These are phyloP conservation scores for Nothophoma quercina DNA, from an alignment of 2,329 filamentous ascomycete species.

Conservation along the genomic window DNA sequence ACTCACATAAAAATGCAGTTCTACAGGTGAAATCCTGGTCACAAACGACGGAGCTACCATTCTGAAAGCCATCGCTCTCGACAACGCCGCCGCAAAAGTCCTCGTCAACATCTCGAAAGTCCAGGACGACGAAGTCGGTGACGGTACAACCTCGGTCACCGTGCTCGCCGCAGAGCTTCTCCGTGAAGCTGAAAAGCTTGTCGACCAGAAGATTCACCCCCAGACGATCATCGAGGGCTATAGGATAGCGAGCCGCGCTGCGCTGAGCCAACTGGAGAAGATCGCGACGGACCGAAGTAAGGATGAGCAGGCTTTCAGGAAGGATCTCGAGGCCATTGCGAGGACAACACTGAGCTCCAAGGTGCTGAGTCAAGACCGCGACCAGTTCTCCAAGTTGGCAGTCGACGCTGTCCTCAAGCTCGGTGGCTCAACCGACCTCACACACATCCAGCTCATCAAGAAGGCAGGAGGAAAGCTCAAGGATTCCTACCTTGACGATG, in stretches of 20 bases:
- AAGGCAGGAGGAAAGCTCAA: slow-evolving; percentile 97
- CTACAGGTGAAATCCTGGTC: slow-evolving; percentile 96
- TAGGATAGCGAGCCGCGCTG: slow-evolving; percentile 92
- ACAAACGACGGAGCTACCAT: slow-evolving; percentile 99
- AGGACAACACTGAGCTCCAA: slow-evolving; percentile 97
- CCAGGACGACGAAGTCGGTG: slow-evolving; percentile 97
- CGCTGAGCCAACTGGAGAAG: slow-evolving; percentile 82
- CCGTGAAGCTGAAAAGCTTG: slow-evolving; percentile 94
- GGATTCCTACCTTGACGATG: slow-evolving; percentile 97
- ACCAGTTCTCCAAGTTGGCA: slow-evolving; percentile 89
- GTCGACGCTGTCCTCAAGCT: slow-evolving; percentile 90
- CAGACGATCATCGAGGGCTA: slow-evolving; percentile 99
- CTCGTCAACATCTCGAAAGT: slow-evolving; percentile 99
- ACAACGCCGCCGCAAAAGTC: slow-evolving; percentile 98
- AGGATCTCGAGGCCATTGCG: slow-evolving; percentile 89
- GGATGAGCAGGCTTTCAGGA: slow-evolving; percentile 81
- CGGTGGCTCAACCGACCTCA: slow-evolving; percentile 89
- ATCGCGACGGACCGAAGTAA: slow-evolving; percentile 90
- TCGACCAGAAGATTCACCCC: slow-evolving; percentile 98
- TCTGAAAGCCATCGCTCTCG: slow-evolving; percentile 95
- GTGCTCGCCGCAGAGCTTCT: slow-evolving; percentile 94
- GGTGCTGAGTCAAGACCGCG: slow-evolving; percentile 90
- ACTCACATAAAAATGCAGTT: slow-evolving; percentile 61
- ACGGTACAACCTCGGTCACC: slow-evolving; percentile 97
- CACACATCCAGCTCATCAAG: slow-evolving; percentile 99